Evolutionary conservation across 1,139 yeast genomes (phyloP).

Genomic region (Sugiyamaella xylanicola): DNA sequence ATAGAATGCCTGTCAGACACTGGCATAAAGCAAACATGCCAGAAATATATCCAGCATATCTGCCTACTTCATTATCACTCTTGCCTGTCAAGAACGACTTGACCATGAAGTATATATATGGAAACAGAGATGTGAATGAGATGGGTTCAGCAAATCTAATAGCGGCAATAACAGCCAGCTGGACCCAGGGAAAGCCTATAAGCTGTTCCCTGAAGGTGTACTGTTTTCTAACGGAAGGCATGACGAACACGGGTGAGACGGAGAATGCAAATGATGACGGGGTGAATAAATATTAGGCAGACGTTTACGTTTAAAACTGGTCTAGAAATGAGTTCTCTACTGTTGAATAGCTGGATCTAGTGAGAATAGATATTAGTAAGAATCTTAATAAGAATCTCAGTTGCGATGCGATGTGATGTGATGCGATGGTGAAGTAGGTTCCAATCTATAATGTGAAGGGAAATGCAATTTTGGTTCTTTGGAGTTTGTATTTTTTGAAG

Average conservation of each 20-base stretch:
- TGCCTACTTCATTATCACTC: constrained; percentile 54
- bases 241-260: neutral
- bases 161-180: constrained; percentile 48
- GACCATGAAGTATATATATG: constrained; percentile 66
- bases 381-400: no score
- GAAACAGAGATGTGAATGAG: constrained; percentile 64
- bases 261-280: neutral
- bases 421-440: no score
- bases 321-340: no score
- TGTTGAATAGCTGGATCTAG: no score
- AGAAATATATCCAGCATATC: constrained; percentile 61
- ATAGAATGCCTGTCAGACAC: constrained; percentile 56
- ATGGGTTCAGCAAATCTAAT: constrained; percentile 63
- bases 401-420: no score
- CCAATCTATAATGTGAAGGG: neutral
- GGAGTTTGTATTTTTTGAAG: neutral
- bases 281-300: no score
- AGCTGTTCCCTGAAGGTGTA: constrained; percentile 33
- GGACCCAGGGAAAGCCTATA: constrained; percentile 41
- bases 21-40: constrained; percentile 58
- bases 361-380: no score
- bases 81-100: constrained; percentile 55
- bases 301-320: no score
- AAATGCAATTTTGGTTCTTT: no score
- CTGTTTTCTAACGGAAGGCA: constrained; percentile 11